A percentile compares a stretch with the other conserved stretches of the same genome.
Evolutionary conservation across 2,329 filamentous ascomycete genomes (phyloP).

Genomic region (Apiospora hydei): DNA sequence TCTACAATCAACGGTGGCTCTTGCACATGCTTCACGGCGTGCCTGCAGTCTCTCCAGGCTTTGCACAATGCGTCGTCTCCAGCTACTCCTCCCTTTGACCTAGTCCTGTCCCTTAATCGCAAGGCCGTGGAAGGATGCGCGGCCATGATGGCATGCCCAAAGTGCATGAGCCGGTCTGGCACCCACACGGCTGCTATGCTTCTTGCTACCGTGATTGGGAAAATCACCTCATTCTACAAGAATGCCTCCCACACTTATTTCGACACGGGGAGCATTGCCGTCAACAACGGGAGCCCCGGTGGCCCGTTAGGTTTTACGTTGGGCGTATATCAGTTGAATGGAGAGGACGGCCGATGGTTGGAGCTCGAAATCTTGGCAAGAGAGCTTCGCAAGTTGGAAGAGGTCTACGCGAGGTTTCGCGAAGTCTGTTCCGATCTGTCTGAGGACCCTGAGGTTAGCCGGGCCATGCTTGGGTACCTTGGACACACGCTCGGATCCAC

Average conservation of each 20-base stretch:
- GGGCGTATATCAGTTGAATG: conserved; percentile 52
- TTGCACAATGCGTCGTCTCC: conserved; percentile 54
- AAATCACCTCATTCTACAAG: conserved; percentile 56
- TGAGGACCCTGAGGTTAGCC: conserved; percentile 52
- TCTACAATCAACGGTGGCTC: conserved; percentile 38
- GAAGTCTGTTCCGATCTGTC: conserved; percentile 50
- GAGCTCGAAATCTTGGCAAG: conserved; percentile 56
- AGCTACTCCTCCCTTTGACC: conserved; percentile 49
- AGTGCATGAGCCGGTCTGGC: conserved; percentile 53
- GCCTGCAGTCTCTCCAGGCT: conserved; percentile 54
- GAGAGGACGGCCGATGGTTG: conserved; percentile 55
- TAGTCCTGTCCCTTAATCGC: conserved; percentile 53
- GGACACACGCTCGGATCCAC: conserved; percentile 52
- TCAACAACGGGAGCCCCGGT: conserved; percentile 28
- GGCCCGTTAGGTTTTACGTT: conserved; percentile 48
- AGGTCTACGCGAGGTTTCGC: conserved; percentile 53
- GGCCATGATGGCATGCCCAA: conserved; percentile 53
- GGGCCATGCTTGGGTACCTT: conserved; percentile 54
- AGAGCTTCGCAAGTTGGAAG: conserved; percentile 56
- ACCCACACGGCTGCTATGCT: conserved; percentile 56
- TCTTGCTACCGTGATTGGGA: conserved; percentile 56
- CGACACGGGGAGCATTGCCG: conserved; percentile 37
- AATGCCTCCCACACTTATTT: conserved; percentile 50
- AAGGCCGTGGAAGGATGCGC: conserved; percentile 58
- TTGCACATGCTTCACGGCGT: conserved; percentile 56